A percentile compares a stretch with the other conserved stretches of the same genome.
Conservation (phyloP, 1,284 basidiomycete genomes). For the Abortiporus biennis region DNA sequence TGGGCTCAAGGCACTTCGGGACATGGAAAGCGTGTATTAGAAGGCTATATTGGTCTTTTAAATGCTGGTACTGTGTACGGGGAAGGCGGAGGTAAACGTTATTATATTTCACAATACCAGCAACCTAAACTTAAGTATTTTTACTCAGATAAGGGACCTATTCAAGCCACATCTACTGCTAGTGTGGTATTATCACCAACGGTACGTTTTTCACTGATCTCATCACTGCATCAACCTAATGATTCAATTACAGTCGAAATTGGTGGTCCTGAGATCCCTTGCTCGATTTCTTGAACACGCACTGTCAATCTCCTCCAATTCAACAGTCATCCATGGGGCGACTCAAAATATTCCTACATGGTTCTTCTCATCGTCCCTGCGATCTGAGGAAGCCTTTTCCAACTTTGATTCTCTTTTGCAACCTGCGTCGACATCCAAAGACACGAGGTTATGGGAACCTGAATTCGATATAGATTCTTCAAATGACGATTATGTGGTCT, state of each 20-base stretch:
- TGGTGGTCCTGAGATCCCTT: constrained; percentile 24
- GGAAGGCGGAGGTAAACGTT: constrained; percentile 42
- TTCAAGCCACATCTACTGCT: constrained; percentile 53
- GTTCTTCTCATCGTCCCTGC: constrained; percentile 50
- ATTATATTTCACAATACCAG: not conserved
- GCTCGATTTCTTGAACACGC: constrained; percentile 15
- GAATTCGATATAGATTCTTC: constrained; percentile 18
- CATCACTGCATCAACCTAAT: not conserved
- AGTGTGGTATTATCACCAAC: constrained; percentile 58
- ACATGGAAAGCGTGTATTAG: constrained; percentile 60
- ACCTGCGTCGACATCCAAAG: constrained; percentile 4
- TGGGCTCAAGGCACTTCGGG: constrained; percentile 49
- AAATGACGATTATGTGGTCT: constrained; percentile 21
- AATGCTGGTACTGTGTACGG: constrained; percentile 59
- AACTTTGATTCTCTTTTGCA: constrained; percentile 39
- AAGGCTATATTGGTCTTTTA: constrained; percentile 72
- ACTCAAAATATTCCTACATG: constrained; percentile 32
- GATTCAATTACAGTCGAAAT: constrained; percentile 39
- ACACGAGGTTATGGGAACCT: constrained; percentile 12
- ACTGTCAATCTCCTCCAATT: constrained; percentile 1
- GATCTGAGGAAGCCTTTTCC: constrained; percentile 36
- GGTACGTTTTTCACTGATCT: constrained; percentile 33
- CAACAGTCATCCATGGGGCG: not conserved
- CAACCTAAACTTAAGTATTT: not conserved
- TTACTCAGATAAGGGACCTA: constrained; percentile 27